phyloP scores from a whole-genome alignment of 345 rosid genomes.

The Arabis alpina region DNA sequence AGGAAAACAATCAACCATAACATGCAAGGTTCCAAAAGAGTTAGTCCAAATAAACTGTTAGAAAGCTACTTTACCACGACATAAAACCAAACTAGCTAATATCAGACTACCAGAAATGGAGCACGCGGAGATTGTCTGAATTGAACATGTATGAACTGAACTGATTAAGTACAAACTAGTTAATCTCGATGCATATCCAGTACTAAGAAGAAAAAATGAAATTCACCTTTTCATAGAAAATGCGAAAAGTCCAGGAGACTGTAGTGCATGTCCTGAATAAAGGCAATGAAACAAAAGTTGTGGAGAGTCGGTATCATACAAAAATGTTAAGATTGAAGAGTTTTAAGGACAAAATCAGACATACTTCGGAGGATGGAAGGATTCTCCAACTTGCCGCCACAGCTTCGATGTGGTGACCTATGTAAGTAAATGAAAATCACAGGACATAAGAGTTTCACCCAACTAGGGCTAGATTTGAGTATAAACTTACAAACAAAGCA shows the following conservation, averaged over 20 bases:
- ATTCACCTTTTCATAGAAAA: constrained; percentile 89
- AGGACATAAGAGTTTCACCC: constrained; percentile 6
- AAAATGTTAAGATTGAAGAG: background rate
- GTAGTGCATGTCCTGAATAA: constrained; percentile 89
- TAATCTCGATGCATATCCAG: background rate
- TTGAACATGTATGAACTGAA: background rate
- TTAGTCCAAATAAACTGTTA: background rate
- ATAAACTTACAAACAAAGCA: background rate
- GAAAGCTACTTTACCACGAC: constrained; percentile 9
- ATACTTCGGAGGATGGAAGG: constrained; percentile 96
- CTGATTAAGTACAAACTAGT: background rate
- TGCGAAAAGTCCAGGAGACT: constrained; percentile 96
- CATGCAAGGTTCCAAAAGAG: constrained; percentile 16
- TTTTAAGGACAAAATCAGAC: constrained; percentile 32
- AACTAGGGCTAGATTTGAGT: background rate
- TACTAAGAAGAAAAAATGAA: constrained; percentile 11
- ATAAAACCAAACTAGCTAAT: constrained; percentile 17
- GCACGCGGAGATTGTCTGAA: constrained; percentile 2
- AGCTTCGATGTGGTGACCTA: constrained; percentile 85
- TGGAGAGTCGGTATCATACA: constrained; percentile 10
- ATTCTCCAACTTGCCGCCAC: constrained; percentile 99
- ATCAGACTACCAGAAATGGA: constrained; percentile 11
- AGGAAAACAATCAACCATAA: constrained; percentile 7
- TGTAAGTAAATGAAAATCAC: constrained; percentile 32
- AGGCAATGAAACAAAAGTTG: background rate